Percentiles rank a stretch among this genome's conserved stretches.
phyloP scores from a whole-genome alignment of 306 rosid species.

The Erythrophleum fordii region DNA sequence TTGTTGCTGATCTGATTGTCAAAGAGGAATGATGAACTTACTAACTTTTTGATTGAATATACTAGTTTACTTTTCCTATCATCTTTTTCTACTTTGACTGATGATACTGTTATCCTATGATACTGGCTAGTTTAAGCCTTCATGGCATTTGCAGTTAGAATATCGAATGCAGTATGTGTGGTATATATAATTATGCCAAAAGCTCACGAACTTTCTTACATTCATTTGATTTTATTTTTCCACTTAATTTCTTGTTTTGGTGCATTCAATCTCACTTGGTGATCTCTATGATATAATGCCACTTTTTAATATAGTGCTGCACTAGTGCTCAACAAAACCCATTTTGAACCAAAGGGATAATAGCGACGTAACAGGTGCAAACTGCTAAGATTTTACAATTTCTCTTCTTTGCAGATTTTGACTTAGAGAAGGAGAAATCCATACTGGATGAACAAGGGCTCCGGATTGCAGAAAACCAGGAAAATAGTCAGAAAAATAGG shows the following conservation, averaged over 20 bases:
- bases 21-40: background rate
- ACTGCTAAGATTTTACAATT: background rate
- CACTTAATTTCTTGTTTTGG: background rate
- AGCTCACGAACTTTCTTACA: background rate
- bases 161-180: background rate
- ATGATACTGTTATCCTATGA: background rate
- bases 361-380: background rate
- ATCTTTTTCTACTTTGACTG: background rate
- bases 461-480: conserved; percentile 93
- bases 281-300: background rate
- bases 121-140: background rate
- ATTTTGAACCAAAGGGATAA: background rate
- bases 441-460: conserved; percentile 94
- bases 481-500: conserved; percentile 94
- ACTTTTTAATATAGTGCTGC: background rate
- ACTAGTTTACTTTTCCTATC: background rate
- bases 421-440: conserved; percentile 89
- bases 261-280: conserved; percentile 10
- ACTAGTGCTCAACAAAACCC: background rate
- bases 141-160: background rate
- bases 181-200: background rate
- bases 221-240: background rate
- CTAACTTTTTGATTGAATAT: background rate
- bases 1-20: background rate
- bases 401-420: conserved; percentile 67